Evolutionary conservation across 2,329 filamentous ascomycete species (phyloP), one percentile per base, ranked within the genome.

Genomic region (Aspergillus sp.): DNA sequence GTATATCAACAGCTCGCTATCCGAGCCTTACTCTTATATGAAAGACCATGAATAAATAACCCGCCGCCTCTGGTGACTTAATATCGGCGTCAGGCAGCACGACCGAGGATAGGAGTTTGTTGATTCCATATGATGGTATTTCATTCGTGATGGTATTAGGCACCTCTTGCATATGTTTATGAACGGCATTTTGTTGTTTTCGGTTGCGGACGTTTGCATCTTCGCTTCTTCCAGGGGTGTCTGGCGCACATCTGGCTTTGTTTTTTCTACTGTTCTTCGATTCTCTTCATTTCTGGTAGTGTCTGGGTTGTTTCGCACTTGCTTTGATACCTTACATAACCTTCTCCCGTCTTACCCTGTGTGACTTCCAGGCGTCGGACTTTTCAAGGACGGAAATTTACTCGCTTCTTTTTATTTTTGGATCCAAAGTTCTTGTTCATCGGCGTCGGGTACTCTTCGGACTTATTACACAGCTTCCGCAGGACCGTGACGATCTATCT

Each of bases 81-180:
- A 65, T 59, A 52, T 56, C 41, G 53, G 54, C 50, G 41, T 57
- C 62, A 66, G 66, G 59, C 62, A 63, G 61, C 59, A 62, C 50
- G 62, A 64, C 65, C 65, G 64, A 66, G 59, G 64, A 65, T 54
- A 66, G 71, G 68, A 68, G 64, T 66, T 64, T 64, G 65, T 66
- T 69, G 68, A 66, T 73, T 74, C 66, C 68, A 76, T 75, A 70
- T 74, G 63, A 72, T 74, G 71, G 73, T 71, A 74, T 75, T 71
- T 75, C 72, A 73, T 73, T 75, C 75, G 74, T 73, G 71, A 74
- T 73, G 73, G 73, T 75, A 75, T 73, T 70, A 64, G 70, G 70
- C 69, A 73, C 67, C 68, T 73, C 63, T 74, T 75, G 72, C 72
- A 75, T 75, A 75, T 74, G 73, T 71, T 74, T 75, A 75, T 67